Percentiles rank a stretch among this genome's conserved stretches.
These are phyloP conservation scores for Barnettozyma siamensis DNA, from an alignment of 805 yeast genomes.

Conservation along the genomic window DNA sequence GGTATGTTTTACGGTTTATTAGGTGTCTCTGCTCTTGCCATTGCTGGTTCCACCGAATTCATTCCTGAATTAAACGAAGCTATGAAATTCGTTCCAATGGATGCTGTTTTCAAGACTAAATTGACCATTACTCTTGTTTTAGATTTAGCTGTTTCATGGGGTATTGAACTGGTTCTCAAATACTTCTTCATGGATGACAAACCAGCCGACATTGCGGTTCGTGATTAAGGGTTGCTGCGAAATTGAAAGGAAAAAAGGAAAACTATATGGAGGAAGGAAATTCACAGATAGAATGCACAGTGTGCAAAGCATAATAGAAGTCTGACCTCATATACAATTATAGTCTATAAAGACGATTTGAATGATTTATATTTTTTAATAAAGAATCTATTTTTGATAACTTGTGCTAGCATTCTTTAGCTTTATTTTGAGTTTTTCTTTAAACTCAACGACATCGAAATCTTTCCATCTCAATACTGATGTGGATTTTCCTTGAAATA, in stretches of 20 bases:
- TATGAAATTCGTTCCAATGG: conserved; percentile 89
- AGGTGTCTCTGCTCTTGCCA: conserved; percentile 84
- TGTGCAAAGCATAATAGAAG: background rate
- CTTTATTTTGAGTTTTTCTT: conserved; percentile 2
- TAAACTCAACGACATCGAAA: conserved; percentile 16
- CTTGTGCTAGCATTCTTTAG: conserved; percentile 1
- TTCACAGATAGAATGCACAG: background rate
- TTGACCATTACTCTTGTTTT: conserved; percentile 66
- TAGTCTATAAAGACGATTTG: too few relatives aligned
- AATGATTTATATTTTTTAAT: too few relatives aligned
- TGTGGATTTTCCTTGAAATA: conserved; percentile 12
- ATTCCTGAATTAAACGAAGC: conserved; percentile 91
- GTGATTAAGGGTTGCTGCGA: too few relatives aligned
- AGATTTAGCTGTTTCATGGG: conserved; percentile 75
- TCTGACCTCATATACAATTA: background rate
- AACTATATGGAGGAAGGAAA: background rate
- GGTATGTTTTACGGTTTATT: conserved; percentile 96
- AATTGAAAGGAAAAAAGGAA: background rate
- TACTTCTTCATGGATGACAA: conserved; percentile 82
- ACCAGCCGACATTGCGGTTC: conserved; percentile 82
- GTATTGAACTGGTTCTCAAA: conserved; percentile 75
- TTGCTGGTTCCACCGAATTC: conserved; percentile 91
- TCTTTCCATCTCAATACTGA: conserved; percentile 22
- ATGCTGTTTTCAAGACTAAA: conserved; percentile 61
- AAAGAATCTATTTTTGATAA: background rate